Evolutionary conservation across 805 yeast genomes (phyloP).

Genomic region (Candida incommunis): DNA sequence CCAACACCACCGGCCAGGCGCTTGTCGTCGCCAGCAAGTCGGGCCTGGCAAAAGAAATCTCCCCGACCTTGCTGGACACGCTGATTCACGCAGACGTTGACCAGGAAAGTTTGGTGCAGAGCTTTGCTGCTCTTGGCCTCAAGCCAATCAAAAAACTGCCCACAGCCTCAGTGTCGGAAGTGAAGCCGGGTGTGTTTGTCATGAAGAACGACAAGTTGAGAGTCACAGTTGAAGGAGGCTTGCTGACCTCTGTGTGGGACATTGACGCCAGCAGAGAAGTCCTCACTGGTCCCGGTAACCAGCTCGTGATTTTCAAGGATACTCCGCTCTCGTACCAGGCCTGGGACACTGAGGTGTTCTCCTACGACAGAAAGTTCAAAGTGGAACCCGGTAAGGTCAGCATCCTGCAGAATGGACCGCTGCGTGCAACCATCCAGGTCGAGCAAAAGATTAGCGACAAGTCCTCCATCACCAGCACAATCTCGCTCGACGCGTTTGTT

Average conservation of each 20-base stretch:
- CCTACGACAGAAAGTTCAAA: background rate
- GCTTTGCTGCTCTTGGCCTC: slow-evolving; percentile 3
- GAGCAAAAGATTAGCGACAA: slow-evolving; percentile 41
- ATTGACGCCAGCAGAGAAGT: slow-evolving; percentile 45
- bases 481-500: slow-evolving; percentile 48
- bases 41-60: slow-evolving; percentile 5
- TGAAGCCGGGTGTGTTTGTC: slow-evolving; percentile 28
- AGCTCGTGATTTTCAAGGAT: slow-evolving; percentile 71
- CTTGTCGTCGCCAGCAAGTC: slow-evolving; percentile 3
- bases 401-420: slow-evolving; percentile 35
- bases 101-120: background rate
- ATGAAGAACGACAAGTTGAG: slow-evolving; percentile 48
- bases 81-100: background rate
- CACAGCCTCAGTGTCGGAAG: slow-evolving; percentile 30
- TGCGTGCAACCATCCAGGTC: slow-evolving; percentile 50
- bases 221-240: slow-evolving; percentile 49
- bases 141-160: slow-evolving; percentile 4
- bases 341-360: slow-evolving; percentile 90
- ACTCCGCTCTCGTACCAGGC: slow-evolving; percentile 88
- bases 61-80: background rate
- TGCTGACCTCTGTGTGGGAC: slow-evolving; percentile 52
- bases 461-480: slow-evolving; percentile 49
- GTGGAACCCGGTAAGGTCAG: slow-evolving; percentile 23
- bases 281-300: slow-evolving; percentile 65
- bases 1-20: slow-evolving; percentile 7